These are phyloP conservation scores for Kwoniella bestiolae DNA, from an alignment of 768 basidiomycete genomes.

Conservation along the genomic window DNA sequence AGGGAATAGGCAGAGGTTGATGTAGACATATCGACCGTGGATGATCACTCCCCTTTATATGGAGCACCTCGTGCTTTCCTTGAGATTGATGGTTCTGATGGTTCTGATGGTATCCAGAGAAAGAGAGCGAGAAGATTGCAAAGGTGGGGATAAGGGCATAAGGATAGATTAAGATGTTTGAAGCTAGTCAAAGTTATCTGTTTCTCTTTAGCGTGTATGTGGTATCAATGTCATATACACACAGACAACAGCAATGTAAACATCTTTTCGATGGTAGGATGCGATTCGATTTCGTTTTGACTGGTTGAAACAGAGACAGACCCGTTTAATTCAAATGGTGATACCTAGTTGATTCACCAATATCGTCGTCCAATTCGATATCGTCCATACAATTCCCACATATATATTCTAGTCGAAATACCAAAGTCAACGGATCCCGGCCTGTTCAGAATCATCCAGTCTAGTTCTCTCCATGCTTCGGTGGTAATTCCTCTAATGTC, in stretches of 20 bases:
- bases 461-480: no score
- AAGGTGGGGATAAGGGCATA: background rate
- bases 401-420: background rate
- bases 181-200: background rate
- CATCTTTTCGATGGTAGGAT: no score
- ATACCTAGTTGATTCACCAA: no score
- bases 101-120: no score
- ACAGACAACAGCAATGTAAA: no score
- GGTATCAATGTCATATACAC: no score
- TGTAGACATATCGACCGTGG: background rate
- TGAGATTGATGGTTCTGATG: background rate
- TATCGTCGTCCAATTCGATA: no score
- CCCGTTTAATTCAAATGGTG: no score
- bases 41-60: background rate
- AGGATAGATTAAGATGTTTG: background rate
- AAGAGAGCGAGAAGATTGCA: background rate
- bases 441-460: background rate
- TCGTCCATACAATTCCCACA: background rate
- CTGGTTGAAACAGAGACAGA: no score
- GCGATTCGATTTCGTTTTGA: background rate
- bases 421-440: background rate
- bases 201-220: background rate
- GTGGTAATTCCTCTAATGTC: no score
- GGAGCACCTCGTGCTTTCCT: background rate
- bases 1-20: constrained; percentile 2